Evolutionary conservation across 116 monocot genomes (phyloP).

Genomic region (Iris pallida): DNA sequence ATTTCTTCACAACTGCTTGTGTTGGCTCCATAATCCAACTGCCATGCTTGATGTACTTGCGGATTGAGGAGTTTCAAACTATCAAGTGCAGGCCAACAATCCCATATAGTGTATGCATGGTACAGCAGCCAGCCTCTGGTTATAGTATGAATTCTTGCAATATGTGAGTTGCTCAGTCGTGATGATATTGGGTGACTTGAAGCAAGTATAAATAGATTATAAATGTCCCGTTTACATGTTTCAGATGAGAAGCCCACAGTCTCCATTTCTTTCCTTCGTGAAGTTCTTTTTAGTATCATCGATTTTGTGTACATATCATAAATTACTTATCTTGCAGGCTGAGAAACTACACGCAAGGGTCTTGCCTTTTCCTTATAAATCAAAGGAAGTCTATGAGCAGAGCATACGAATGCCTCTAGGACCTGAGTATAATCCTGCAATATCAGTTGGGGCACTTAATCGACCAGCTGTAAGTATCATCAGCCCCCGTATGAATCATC

Average conservation of each 20-base stretch:
- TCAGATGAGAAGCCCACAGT: not conserved
- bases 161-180: not conserved
- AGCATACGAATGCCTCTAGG: conserved; percentile 94
- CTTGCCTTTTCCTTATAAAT: conserved; percentile 77
- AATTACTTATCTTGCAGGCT: conserved; percentile 37
- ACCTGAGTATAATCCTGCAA: conserved; percentile 82
- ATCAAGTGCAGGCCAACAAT: no score
- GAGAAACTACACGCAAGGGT: conserved; percentile 59
- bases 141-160: no score
- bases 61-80: no score
- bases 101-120: no score
- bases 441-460: conserved; percentile 72
- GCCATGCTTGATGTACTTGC: no score
- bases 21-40: no score
- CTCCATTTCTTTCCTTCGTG: not conserved
- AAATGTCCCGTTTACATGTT: not conserved
- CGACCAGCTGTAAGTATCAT: conserved; percentile 66
- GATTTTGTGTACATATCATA: not conserved
- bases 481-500: no score
- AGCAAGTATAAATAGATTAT: not conserved
- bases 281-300: not conserved
- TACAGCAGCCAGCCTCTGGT: no score
- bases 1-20: no score
- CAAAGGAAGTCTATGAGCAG: conserved; percentile 80
- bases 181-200: not conserved